phyloP scores from a whole-genome alignment of 257 asterid genomes.

The Salvia splendens region DNA sequence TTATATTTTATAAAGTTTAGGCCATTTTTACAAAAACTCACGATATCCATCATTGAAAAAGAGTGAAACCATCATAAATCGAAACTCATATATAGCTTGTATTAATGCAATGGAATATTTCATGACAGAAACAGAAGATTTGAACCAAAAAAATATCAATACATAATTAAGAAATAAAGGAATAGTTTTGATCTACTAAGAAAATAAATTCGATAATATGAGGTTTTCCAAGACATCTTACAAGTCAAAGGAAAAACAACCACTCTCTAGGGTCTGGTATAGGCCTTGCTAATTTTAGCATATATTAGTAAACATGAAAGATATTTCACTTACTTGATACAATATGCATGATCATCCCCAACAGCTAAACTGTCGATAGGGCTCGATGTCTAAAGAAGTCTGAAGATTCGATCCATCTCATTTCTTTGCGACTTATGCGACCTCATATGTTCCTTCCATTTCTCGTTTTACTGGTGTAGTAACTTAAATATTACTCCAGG shows the following conservation, averaged over 20 bases:
- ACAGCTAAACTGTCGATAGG: conserved; percentile 5
- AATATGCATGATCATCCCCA: not conserved
- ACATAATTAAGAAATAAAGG: not conserved
- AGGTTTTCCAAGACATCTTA: conserved; percentile 6
- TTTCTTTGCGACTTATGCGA: conserved; percentile 9
- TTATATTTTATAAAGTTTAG: no score
- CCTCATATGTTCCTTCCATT: not conserved
- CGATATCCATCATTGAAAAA: no score
- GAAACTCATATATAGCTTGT: not conserved
- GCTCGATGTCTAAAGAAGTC: not conserved
- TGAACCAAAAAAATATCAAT: not conserved
- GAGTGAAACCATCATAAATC: not conserved
- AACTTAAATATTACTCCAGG: conserved; percentile 51
- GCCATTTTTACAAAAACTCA: no score
- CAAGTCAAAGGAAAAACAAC: conserved; percentile 5
- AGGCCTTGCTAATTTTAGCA: conserved; percentile 15
- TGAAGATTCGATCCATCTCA: conserved; percentile 22
- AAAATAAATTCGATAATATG: not conserved
- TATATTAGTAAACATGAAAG: not conserved
- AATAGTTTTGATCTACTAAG: conserved; percentile 10
- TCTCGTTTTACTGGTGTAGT: not conserved
- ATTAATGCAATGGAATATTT: not conserved
- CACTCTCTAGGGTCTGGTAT: conserved; percentile 15
- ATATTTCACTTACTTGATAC: conserved; percentile 4
- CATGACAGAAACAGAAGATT: not conserved